A percentile compares a stretch with the other conserved stretches of the same genome.
These are phyloP conservation scores for Aspergillus melleus DNA, from an alignment of 2,329 filamentous ascomycete species.

Conservation along the genomic window DNA sequence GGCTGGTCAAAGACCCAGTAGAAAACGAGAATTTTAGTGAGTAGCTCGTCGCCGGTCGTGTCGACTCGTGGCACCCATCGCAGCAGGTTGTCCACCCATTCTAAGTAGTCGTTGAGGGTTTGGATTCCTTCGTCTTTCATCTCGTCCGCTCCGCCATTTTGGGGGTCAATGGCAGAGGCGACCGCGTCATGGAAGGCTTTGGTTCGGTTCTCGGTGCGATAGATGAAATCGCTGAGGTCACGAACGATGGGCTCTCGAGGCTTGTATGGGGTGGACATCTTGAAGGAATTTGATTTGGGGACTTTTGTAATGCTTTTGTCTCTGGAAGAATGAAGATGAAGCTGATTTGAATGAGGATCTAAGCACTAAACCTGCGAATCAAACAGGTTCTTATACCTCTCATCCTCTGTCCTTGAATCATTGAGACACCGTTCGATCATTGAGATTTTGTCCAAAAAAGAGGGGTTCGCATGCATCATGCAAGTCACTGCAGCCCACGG, in stretches of 20 bases:
- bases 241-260: background rate
- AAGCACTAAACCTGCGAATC: too few species aligned
- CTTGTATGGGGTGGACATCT: background rate
- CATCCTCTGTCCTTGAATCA: too few species aligned
- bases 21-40: constrained; percentile 9
- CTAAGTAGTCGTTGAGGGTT: constrained; percentile 9
- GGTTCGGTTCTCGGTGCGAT: background rate
- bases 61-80: constrained; percentile 11
- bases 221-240: background rate
- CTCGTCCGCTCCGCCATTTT: background rate
- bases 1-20: constrained; percentile 16
- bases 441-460: too few species aligned
- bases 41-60: constrained; percentile 6
- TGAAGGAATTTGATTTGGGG: background rate
- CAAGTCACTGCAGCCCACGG: too few species aligned
- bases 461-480: too few species aligned
- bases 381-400: too few species aligned
- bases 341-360: too few species aligned
- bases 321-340: too few species aligned
- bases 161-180: background rate
- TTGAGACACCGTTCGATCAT: too few species aligned
- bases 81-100: constrained; percentile 5
- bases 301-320: too few species aligned
- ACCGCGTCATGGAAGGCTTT: background rate
- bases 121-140: background rate